phyloP scores from a whole-genome alignment of 768 basidiomycete species.

The Xanthoconium stramineum region DNA sequence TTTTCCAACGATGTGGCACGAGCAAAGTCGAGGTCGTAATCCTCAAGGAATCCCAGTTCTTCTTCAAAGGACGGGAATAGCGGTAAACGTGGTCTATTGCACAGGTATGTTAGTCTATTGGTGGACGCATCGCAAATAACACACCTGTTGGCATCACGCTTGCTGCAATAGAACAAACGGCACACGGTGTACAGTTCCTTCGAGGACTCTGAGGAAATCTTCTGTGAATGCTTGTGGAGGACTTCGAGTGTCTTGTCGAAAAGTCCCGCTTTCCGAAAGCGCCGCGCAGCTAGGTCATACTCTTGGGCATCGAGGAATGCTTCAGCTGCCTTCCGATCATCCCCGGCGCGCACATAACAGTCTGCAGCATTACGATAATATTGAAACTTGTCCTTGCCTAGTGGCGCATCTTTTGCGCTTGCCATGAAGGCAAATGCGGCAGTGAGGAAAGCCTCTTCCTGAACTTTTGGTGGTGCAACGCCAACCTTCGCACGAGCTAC shows the following conservation, averaged over 20 bases:
- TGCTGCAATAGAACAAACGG: slow-evolving; percentile 43
- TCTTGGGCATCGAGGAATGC: slow-evolving; percentile 41
- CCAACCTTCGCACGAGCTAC: too few species aligned
- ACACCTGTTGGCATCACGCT: slow-evolving; percentile 6
- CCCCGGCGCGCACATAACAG: too few species aligned
- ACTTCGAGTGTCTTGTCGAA: slow-evolving; percentile 54
- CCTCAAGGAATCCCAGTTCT: slow-evolving; percentile 52
- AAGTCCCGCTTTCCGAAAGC: slow-evolving; percentile 43
- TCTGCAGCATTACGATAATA: too few species aligned
- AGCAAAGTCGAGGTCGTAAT: slow-evolving; percentile 48
- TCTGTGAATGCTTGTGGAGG: slow-evolving; percentile 33
- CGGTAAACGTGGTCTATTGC: slow-evolving; percentile 41
- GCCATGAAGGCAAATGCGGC: too few species aligned
- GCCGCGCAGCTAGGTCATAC: slow-evolving; percentile 41
- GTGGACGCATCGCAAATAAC: neutral
- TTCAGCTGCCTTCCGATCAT: slow-evolving; percentile 40
- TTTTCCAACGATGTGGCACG: slow-evolving; percentile 43
- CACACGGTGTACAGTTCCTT: slow-evolving; percentile 41
- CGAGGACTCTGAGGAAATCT: slow-evolving; percentile 32
- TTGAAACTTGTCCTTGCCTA: too few species aligned
- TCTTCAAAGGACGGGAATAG: slow-evolving; percentile 54
- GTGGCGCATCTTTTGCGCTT: too few species aligned
- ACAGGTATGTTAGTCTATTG: neutral
- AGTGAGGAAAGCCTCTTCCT: too few species aligned
- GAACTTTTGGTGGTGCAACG: too few species aligned